Conservation (phyloP, 805 yeast genomes). For the Candida insectalens region DNA sequence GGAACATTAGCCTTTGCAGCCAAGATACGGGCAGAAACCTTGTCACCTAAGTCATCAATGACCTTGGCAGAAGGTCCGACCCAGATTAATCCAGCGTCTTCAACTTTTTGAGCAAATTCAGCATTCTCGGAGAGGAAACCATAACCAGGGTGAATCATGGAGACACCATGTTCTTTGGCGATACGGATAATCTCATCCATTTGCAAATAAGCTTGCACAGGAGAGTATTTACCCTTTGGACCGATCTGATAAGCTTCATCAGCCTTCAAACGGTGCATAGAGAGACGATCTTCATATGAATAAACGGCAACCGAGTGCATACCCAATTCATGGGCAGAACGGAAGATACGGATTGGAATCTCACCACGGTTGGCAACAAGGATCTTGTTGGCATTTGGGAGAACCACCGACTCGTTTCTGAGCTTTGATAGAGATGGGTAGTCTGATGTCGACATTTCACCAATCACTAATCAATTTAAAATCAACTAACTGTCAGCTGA, state of each 20-base stretch:
- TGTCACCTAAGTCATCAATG: conserved; percentile 93
- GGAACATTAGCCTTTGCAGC: conserved; percentile 83
- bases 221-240: conserved; percentile 77
- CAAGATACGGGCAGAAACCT: conserved; percentile 85
- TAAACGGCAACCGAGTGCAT: conserved; percentile 97
- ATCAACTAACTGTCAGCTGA: background rate
- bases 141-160: conserved; percentile 90
- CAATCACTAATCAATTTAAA: background rate
- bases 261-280: conserved; percentile 92
- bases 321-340: conserved; percentile 95
- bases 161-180: conserved; percentile 67
- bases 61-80: conserved; percentile 85
- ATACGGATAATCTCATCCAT: conserved; percentile 89
- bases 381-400: conserved; percentile 49
- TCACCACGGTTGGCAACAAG: conserved; percentile 82
- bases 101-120: conserved; percentile 88
- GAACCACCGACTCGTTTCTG: conserved; percentile 33
- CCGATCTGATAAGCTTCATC: conserved; percentile 94
- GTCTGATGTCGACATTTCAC: conserved; percentile 22
- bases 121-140: conserved; percentile 88
- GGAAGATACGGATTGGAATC: conserved; percentile 79
- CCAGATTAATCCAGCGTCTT: conserved; percentile 88
- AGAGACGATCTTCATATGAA: conserved; percentile 89
- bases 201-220: conserved; percentile 92
- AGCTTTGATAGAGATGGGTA: conserved; percentile 24